Percentiles rank a stretch among this genome's conserved stretches.
These are phyloP conservation scores for Apodospora peruviana DNA, from an alignment of 495 filamentous ascomycete genomes.

Conservation along the genomic window DNA sequence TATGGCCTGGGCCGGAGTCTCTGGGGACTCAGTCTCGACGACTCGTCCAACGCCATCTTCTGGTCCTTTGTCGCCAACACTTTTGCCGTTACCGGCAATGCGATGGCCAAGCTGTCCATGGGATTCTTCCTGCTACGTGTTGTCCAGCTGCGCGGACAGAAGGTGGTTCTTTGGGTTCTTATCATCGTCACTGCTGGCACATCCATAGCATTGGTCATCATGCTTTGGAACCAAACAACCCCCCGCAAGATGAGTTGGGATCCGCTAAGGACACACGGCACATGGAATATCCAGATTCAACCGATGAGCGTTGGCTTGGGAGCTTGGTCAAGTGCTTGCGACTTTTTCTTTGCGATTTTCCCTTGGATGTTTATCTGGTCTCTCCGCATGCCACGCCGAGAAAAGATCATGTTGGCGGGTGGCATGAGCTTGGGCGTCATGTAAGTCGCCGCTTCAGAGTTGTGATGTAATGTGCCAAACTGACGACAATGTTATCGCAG, in stretches of 20 bases:
- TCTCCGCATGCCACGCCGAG: constrained; percentile 33
- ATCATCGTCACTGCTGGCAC: constrained; percentile 27
- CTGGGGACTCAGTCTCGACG: constrained; percentile 24
- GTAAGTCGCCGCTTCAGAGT: constrained; percentile 17
- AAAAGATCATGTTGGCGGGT: constrained; percentile 35
- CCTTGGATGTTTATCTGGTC: constrained; percentile 39
- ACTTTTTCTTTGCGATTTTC: constrained; percentile 41
- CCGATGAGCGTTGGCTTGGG: constrained; percentile 34
- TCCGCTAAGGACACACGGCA: constrained; percentile 28
- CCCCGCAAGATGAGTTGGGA: constrained; percentile 33
- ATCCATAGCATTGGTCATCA: constrained; percentile 23
- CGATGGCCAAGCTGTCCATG: constrained; percentile 37
- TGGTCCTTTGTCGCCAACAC: constrained; percentile 36
- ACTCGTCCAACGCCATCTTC: constrained; percentile 30
- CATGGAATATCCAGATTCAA: constrained; percentile 32
- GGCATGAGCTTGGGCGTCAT: constrained; percentile 41
- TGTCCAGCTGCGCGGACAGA: constrained; percentile 29
- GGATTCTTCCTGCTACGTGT: constrained; percentile 37
- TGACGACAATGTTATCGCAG: constrained; percentile 21
- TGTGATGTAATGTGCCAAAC: neutral
- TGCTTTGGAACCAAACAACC: constrained; percentile 35
- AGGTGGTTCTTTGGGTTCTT: constrained; percentile 29
- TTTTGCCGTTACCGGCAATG: constrained; percentile 34
- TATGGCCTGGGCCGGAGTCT: constrained; percentile 29
- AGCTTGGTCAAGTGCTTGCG: constrained; percentile 37